These are phyloP conservation scores for Rachicladosporium sp. DNA, from an alignment of 2,329 filamentous ascomycete genomes.

Conservation along the genomic window DNA sequence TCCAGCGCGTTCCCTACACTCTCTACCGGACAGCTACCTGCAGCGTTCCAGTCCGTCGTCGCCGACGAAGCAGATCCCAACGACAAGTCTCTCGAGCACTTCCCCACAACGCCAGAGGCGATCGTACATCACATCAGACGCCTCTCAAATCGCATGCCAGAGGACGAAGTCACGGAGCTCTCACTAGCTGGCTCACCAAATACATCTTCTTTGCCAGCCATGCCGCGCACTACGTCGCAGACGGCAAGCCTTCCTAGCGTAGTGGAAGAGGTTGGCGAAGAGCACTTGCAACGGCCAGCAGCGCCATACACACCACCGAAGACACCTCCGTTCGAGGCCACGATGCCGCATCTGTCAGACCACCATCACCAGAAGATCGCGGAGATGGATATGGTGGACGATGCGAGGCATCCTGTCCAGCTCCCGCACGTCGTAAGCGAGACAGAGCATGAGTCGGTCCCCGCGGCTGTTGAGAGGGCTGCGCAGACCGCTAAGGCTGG, in stretches of 20 bases:
- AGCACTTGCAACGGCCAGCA: constrained; percentile 8
- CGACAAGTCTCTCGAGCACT: constrained; percentile 20
- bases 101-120: constrained; percentile 22
- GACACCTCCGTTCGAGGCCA: constrained; percentile 18
- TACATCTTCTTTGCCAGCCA: too few relatives aligned
- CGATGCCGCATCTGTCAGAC: not conserved
- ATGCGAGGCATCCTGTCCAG: constrained; percentile 4
- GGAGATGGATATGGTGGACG: constrained; percentile 6
- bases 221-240: constrained; percentile 5
- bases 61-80: constrained; percentile 20
- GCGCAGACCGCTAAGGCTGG: too few relatives aligned
- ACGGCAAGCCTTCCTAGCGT: constrained; percentile 17
- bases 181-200: too few relatives aligned
- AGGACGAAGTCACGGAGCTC: too few relatives aligned
- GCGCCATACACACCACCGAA: constrained; percentile 22
- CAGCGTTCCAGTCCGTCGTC: too few relatives aligned
- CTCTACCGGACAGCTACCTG: too few relatives aligned
- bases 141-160: constrained; percentile 11
- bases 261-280: too few relatives aligned
- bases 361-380: constrained; percentile 2
- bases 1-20: too few relatives aligned
- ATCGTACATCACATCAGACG: constrained; percentile 22
- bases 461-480: too few relatives aligned
- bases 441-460: too few relatives aligned
- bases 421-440: too few relatives aligned